These are phyloP conservation scores for Dendrobium catenatum DNA, from an alignment of 106 monocot genomes.

Conservation along the genomic window DNA sequence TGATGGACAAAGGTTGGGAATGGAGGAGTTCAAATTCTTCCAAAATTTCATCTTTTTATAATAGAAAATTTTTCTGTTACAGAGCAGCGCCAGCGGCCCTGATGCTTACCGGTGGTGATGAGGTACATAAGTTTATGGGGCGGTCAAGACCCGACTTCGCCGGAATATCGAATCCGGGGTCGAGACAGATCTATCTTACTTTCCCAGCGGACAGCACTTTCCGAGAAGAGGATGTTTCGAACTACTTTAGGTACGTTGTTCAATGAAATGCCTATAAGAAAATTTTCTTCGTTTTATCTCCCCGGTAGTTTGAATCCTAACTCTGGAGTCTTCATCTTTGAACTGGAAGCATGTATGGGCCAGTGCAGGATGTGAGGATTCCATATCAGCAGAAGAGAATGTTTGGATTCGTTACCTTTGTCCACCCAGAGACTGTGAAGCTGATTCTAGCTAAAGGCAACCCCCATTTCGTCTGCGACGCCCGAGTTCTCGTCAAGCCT, in stretches of 20 bases:
- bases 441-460: constrained; percentile 87
- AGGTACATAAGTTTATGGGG: constrained; percentile 39
- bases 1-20: constrained; percentile 54
- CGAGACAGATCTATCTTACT: constrained; percentile 85
- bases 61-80: not conserved
- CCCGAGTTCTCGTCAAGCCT: constrained; percentile 79
- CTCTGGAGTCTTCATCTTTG: not conserved
- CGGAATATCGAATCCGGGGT: constrained; percentile 49
- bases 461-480: constrained; percentile 90
- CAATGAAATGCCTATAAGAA: not conserved
- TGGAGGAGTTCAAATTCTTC: not conserved
- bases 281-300: not conserved
- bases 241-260: constrained; percentile 81
- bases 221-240: constrained; percentile 87
- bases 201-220: constrained; percentile 95
- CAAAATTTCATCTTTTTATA: not conserved
- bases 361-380: constrained; percentile 71
- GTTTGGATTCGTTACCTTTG: constrained; percentile 87
- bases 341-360: constrained; percentile 53
- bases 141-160: constrained; percentile 47
- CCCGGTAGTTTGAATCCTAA: not conserved
- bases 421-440: constrained; percentile 80
- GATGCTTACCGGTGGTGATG: constrained; percentile 37
- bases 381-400: constrained; percentile 87
- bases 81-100: constrained; percentile 45